Evolutionary conservation across 176 grass and related monocot species (phyloP).

Genomic region (Avena eriantha): DNA sequence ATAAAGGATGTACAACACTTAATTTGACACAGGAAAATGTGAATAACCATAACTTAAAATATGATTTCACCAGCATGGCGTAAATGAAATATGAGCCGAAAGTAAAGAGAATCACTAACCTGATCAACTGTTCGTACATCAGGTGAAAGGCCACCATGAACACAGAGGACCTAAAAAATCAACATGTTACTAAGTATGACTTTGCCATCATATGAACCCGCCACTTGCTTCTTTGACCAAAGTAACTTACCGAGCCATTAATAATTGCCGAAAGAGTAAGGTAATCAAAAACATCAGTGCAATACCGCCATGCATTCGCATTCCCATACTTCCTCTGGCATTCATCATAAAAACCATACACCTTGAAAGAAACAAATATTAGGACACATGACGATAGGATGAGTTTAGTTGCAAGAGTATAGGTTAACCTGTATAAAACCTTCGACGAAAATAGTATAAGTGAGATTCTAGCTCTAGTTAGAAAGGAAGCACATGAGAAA

Average conservation of each 20-base stretch:
- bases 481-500: background rate
- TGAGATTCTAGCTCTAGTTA: background rate
- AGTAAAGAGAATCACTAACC: constrained; percentile 48
- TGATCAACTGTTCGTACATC: constrained; percentile 95
- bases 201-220: background rate
- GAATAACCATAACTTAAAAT: background rate
- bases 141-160: constrained; percentile 97
- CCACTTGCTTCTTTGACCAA: background rate
- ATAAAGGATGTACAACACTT: background rate
- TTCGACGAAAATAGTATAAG: background rate
- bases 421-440: background rate
- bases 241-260: constrained; percentile 84
- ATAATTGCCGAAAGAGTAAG: constrained; percentile 97
- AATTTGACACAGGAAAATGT: background rate
- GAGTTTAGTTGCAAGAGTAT: background rate
- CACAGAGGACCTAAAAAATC: constrained; percentile 84
- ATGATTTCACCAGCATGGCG: background rate
- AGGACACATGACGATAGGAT: constrained; percentile 12
- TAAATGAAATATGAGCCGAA: background rate
- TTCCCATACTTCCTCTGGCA: constrained; percentile 99
- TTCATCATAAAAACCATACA: constrained; percentile 99
- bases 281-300: constrained; percentile 99
- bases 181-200: constrained; percentile 37
- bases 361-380: constrained; percentile 48
- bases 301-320: constrained; percentile 99